Evolutionary conservation across 1,139 yeast species (phyloP).

Genomic region (Meyerozyma elateridarum): DNA sequence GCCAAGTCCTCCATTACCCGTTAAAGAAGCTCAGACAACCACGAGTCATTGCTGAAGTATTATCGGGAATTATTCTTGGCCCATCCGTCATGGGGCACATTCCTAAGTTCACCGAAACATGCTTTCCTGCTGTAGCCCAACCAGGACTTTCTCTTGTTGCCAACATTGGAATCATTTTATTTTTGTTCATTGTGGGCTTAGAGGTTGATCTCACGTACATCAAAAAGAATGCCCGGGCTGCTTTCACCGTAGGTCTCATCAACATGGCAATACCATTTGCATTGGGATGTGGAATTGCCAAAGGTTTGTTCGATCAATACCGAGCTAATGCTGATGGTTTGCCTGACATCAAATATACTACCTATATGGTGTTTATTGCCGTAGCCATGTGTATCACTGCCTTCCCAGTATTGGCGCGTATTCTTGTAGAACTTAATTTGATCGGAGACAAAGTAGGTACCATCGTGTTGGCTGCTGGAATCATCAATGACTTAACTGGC

Average conservation of each 20-base stretch:
- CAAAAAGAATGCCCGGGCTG: slow-evolving; percentile 53
- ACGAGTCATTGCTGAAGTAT: slow-evolving; percentile 71
- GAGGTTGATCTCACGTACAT: slow-evolving; percentile 70
- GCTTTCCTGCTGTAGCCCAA: slow-evolving; percentile 60
- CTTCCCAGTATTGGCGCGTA: slow-evolving; percentile 77
- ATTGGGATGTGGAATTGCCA: slow-evolving; percentile 66
- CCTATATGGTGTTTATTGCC: slow-evolving; percentile 71
- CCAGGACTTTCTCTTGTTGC: slow-evolving; percentile 65
- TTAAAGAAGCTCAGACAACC: slow-evolving; percentile 63
- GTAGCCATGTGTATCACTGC: slow-evolving; percentile 83
- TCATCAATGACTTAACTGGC: slow-evolving; percentile 73
- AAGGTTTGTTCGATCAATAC: slow-evolving; percentile 60
- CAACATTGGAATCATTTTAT: slow-evolving; percentile 66
- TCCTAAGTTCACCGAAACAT: slow-evolving; percentile 57
- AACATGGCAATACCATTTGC: slow-evolving; percentile 78
- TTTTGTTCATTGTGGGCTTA: slow-evolving; percentile 70
- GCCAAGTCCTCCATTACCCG: slow-evolving; percentile 55
- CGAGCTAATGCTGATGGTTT: slow-evolving; percentile 20
- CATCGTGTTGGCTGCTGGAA: slow-evolving; percentile 78
- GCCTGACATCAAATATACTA: slow-evolving; percentile 52
- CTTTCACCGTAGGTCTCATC: slow-evolving; percentile 60
- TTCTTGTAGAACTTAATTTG: slow-evolving; percentile 64
- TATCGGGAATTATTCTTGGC: slow-evolving; percentile 68
- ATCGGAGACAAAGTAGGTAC: slow-evolving; percentile 72
- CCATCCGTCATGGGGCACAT: slow-evolving; percentile 67